These are phyloP conservation scores for Pythium brachiatum DNA, from an alignment of 352 stramenopile species.

Conservation along the genomic window DNA sequence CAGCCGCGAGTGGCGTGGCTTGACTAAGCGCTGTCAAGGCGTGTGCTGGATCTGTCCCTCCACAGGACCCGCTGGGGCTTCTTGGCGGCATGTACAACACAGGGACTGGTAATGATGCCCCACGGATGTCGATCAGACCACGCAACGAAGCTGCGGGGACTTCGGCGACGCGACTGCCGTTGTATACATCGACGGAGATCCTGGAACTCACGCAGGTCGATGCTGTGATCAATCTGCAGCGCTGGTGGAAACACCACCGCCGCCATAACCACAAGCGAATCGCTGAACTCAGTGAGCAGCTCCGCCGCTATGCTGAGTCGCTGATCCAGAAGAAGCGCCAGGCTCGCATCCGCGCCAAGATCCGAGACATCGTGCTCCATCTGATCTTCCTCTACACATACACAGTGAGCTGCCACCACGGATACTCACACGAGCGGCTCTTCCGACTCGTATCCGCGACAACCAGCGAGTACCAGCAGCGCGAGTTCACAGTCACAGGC, in stretches of 20 bases:
- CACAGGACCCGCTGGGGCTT: not conserved
- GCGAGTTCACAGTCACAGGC: not conserved
- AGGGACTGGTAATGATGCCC: not conserved
- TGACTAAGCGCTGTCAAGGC: not conserved
- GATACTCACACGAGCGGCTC: slow-evolving; percentile 32
- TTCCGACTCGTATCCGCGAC: slow-evolving; percentile 35
- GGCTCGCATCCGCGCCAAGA: slow-evolving; percentile 37
- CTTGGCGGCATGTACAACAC: not conserved
- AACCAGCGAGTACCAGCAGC: slow-evolving; percentile 24
- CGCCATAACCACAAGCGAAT: slow-evolving; percentile 34
- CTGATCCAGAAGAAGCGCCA: slow-evolving; percentile 32
- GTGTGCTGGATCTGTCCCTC: not conserved
- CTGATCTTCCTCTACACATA: slow-evolving; percentile 45
- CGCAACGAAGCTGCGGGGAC: not conserved
- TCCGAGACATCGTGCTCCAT: slow-evolving; percentile 49
- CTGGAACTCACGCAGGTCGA: slow-evolving; percentile 39
- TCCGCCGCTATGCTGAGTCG: slow-evolving; percentile 27
- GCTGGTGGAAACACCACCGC: slow-evolving; percentile 39
- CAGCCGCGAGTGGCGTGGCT: not conserved
- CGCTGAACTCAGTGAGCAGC: slow-evolving; percentile 32
- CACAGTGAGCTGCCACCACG: slow-evolving; percentile 29
- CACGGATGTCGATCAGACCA: not conserved
- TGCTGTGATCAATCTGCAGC: slow-evolving; percentile 38
- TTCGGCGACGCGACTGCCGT: not conserved
- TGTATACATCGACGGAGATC: slow-evolving; percentile 33